phyloP scores from a whole-genome alignment of 2,329 filamentous ascomycete species.

The Westerdykella aurantiaca region DNA sequence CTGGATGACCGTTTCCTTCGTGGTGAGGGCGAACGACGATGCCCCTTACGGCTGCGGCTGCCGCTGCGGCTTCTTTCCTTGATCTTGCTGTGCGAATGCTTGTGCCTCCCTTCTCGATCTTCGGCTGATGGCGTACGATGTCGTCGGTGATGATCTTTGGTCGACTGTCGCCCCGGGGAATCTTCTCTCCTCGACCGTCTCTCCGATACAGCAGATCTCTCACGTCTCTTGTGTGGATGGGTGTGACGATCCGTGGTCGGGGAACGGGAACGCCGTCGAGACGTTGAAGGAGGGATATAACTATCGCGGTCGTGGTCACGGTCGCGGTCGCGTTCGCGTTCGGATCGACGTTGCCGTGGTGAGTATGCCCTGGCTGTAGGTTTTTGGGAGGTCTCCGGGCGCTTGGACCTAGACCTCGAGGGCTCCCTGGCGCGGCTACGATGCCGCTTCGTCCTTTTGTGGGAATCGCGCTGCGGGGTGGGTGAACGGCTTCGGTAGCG shows the following conservation, averaged over 20 bases:
- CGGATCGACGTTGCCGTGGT: constrained; percentile 24
- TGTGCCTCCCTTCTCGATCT: constrained; percentile 17
- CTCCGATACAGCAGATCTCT: constrained; percentile 28
- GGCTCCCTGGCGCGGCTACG: constrained; percentile 33
- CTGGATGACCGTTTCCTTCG: constrained; percentile 24
- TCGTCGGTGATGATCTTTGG: constrained; percentile 22
- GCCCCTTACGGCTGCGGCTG: constrained; percentile 6
- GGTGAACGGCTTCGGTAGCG: constrained; percentile 36
- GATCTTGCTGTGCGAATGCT: constrained; percentile 12
- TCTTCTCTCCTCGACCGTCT: constrained; percentile 26
- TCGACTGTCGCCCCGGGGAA: constrained; percentile 25
- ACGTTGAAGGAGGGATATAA: constrained; percentile 26
- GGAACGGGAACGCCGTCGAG: constrained; percentile 40
- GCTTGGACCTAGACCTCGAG: constrained; percentile 30
- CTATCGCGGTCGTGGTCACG: constrained; percentile 32
- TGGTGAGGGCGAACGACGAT: constrained; percentile 29
- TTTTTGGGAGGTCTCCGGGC: constrained; percentile 25
- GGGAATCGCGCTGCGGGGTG: constrained; percentile 27
- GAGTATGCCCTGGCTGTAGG: constrained; percentile 27
- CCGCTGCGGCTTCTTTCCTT: constrained; percentile 25
- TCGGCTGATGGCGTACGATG: constrained; percentile 19
- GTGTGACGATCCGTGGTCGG: constrained; percentile 35
- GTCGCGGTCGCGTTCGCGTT: constrained; percentile 28
- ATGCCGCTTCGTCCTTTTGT: constrained; percentile 30
- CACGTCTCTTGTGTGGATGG: constrained; percentile 25